Conservation (phyloP, 1,284 basidiomycete species). For the Omphalotus olearius region DNA sequence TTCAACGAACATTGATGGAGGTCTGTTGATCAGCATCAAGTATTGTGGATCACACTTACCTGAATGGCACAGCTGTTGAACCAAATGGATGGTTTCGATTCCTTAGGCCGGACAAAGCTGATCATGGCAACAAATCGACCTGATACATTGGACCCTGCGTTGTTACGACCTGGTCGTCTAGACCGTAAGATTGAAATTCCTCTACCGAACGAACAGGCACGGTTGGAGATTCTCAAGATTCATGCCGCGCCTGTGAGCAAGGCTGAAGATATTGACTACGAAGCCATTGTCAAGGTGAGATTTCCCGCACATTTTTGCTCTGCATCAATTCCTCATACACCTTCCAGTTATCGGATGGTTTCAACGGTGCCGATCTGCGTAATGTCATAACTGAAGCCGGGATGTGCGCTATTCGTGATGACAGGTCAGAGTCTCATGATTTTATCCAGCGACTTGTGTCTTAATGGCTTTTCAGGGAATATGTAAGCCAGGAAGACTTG, state of each 20-base stretch:
- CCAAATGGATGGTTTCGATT: slow-evolving; percentile 99
- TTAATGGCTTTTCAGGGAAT: slow-evolving; percentile 56
- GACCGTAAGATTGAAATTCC: slow-evolving; percentile 99
- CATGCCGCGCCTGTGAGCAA: slow-evolving; percentile 95
- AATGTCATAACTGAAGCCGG: slow-evolving; percentile 98
- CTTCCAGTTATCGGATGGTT: slow-evolving; percentile 77
- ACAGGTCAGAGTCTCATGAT: slow-evolving; percentile 50
- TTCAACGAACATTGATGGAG: slow-evolving; percentile 99
- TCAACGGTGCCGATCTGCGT: slow-evolving; percentile 94
- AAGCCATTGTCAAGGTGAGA: slow-evolving; percentile 90
- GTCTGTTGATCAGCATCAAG: slow-evolving; percentile 31
- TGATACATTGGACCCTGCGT: slow-evolving; percentile 95
- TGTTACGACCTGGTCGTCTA: slow-evolving; percentile 92
- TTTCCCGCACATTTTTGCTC: neutral
- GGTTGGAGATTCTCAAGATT: slow-evolving; percentile 96
- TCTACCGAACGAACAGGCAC: slow-evolving; percentile 94
- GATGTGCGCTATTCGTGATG: slow-evolving; percentile 98
- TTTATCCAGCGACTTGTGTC: neutral
- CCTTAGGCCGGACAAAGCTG: slow-evolving; percentile 91
- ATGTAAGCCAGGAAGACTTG: slow-evolving; percentile 90
- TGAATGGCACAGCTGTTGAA: slow-evolving; percentile 74
- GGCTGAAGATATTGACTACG: slow-evolving; percentile 92
- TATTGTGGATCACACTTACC: too few relatives aligned
- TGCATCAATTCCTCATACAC: neutral
- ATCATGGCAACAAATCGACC: slow-evolving; percentile 99